A percentile compares a stretch with the other conserved stretches of the same genome.
Evolutionary conservation across 2,329 filamentous ascomycete genomes (phyloP).

Genomic region (Sporothrix curviconia): DNA sequence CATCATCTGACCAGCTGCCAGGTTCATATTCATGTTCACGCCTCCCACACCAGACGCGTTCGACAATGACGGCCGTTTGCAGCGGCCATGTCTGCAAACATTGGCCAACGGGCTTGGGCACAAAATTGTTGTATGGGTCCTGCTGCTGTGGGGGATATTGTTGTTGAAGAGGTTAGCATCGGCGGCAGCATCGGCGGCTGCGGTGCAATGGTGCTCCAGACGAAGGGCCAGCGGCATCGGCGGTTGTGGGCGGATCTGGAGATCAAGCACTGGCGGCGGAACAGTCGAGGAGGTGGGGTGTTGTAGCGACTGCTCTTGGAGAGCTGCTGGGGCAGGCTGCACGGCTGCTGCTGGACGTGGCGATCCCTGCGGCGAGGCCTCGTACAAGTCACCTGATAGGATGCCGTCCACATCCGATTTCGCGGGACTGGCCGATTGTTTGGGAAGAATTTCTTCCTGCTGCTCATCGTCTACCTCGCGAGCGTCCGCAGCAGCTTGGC

Average conservation of each 20-base stretch:
- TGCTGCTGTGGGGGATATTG: not conserved
- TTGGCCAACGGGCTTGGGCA: conserved; percentile 14
- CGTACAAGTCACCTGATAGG: conserved; percentile 13
- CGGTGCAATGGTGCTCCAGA: not conserved
- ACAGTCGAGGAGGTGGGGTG: not conserved
- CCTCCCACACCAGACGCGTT: not conserved
- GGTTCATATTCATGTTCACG: not conserved
- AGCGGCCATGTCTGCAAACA: conserved; percentile 18
- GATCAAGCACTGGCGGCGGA: conserved; percentile 24
- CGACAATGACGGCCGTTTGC: conserved; percentile 13
- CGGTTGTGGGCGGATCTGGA: conserved; percentile 27
- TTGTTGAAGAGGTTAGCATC: not conserved
- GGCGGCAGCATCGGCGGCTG: not conserved
- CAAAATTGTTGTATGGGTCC: not conserved
- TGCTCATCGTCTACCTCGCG: not conserved
- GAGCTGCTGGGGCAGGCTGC: not conserved
- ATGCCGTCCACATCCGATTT: not conserved
- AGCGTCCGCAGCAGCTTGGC: too few species aligned
- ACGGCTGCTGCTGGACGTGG: conserved; percentile 2
- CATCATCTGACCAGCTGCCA: not conserved
- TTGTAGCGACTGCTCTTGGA: not conserved
- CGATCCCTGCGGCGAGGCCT: conserved; percentile 13
- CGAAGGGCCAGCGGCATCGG: conserved; percentile 12
- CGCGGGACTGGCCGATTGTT: not conserved
- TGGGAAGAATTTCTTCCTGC: not conserved